These are phyloP conservation scores for Akebia trifoliata DNA, from an alignment of 164 flowering plant species.

Conservation along the genomic window DNA sequence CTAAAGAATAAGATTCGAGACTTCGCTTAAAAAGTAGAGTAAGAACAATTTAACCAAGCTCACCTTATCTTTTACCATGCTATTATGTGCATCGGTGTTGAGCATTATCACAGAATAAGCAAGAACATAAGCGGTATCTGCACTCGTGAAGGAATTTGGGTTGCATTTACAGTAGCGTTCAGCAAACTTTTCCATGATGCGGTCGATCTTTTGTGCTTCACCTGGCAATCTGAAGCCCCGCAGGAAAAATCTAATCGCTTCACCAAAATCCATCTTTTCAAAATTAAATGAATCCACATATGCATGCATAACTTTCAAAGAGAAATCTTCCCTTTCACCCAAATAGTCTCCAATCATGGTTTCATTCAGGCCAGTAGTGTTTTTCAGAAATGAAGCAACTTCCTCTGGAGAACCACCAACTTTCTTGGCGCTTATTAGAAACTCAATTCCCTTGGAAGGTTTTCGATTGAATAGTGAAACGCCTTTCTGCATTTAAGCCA, in stretches of 20 bases:
- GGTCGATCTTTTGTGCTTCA: slow-evolving; percentile 98
- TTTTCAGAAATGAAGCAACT: slow-evolving; percentile 73
- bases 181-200: slow-evolving; percentile 99
- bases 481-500: slow-evolving; percentile 81
- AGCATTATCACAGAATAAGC: slow-evolving; percentile 99
- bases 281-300: slow-evolving; percentile 94
- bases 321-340: slow-evolving; percentile 95
- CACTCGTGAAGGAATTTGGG: slow-evolving; percentile 81
- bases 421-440: slow-evolving; percentile 72
- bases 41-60: slow-evolving; percentile 18
- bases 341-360: slow-evolving; percentile 92
- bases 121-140: slow-evolving; percentile 99
- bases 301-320: slow-evolving; percentile 96
- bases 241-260: slow-evolving; percentile 88
- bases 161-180: slow-evolving; percentile 98
- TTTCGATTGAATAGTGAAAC: slow-evolving; percentile 81
- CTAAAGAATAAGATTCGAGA: slow-evolving; percentile 1
- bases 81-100: slow-evolving; percentile 97
- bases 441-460: slow-evolving; percentile 95
- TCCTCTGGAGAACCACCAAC: slow-evolving; percentile 83
- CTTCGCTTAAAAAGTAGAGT: background rate
- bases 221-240: slow-evolving; percentile 96
- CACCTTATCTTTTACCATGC: slow-evolving; percentile 97
- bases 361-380: slow-evolving; percentile 68
- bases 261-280: slow-evolving; percentile 82